phyloP scores from a whole-genome alignment of 2,329 filamentous ascomycete genomes.

The Arthrobotrys musiformis region DNA sequence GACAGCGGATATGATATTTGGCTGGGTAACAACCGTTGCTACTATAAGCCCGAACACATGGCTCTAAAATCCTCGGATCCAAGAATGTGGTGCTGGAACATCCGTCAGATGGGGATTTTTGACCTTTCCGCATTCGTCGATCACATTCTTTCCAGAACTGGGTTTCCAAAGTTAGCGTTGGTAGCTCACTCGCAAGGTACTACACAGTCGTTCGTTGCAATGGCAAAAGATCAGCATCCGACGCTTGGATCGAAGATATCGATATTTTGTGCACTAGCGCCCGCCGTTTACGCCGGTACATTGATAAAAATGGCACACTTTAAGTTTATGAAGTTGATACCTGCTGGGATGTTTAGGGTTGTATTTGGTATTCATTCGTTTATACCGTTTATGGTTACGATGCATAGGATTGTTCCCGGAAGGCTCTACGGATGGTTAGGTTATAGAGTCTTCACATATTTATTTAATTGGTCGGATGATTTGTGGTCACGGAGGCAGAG shows the following conservation, averaged over 20 bases:
- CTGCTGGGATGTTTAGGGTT: slow-evolving; percentile 77
- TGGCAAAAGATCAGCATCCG: slow-evolving; percentile 89
- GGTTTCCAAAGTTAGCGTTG: slow-evolving; percentile 82
- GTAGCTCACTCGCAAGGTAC: slow-evolving; percentile 92
- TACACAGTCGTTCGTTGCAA: slow-evolving; percentile 84
- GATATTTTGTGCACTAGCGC: slow-evolving; percentile 90
- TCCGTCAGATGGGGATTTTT: slow-evolving; percentile 89
- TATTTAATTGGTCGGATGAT: slow-evolving; percentile 87
- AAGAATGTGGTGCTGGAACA: slow-evolving; percentile 97
- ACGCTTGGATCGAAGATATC: slow-evolving; percentile 83
- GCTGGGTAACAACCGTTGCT: slow-evolving; percentile 93
- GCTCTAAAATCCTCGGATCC: slow-evolving; percentile 79
- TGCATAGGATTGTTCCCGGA: slow-evolving; percentile 75
- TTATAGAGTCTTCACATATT: slow-evolving; percentile 87
- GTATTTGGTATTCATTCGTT: slow-evolving; percentile 94
- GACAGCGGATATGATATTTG: slow-evolving; percentile 88
- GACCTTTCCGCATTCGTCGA: slow-evolving; percentile 85
- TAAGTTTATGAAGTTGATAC: slow-evolving; percentile 86
- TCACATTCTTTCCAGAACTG: slow-evolving; percentile 81
- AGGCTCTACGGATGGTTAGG: slow-evolving; percentile 81
- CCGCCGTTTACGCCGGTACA: slow-evolving; percentile 88
- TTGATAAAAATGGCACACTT: slow-evolving; percentile 88
- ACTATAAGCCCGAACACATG: slow-evolving; percentile 80
- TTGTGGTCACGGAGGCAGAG: slow-evolving; percentile 85
- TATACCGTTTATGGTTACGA: slow-evolving; percentile 91